These are phyloP conservation scores for Xerocomus minutiporus DNA, from an alignment of 1,284 basidiomycete species.

Conservation along the genomic window DNA sequence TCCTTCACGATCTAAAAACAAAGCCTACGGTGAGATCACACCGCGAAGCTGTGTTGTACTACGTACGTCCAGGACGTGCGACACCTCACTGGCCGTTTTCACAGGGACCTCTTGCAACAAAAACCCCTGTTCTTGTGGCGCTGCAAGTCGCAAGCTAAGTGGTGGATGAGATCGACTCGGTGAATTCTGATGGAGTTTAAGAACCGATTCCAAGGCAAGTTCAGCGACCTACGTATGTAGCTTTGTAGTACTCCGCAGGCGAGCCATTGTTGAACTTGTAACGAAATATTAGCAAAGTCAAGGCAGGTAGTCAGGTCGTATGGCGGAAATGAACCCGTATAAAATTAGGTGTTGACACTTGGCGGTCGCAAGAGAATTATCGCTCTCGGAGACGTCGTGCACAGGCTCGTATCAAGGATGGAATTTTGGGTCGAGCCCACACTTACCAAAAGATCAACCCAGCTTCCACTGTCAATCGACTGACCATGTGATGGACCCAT, in stretches of 20 bases:
- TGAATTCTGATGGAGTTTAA: slow-evolving; percentile 44
- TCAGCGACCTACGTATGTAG: slow-evolving; percentile 38
- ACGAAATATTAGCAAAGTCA: slow-evolving; percentile 12
- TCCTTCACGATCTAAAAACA: slow-evolving; percentile 61
- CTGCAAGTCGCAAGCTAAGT: slow-evolving; percentile 56
- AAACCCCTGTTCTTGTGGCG: slow-evolving; percentile 70
- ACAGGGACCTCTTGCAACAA: slow-evolving; percentile 64
- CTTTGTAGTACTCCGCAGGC: slow-evolving; percentile 36
- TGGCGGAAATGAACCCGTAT: background rate
- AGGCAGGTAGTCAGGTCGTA: background rate
- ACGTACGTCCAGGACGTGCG: slow-evolving; percentile 63
- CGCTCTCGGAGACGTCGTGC: background rate
- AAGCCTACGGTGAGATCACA: slow-evolving; percentile 1
- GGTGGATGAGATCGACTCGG: slow-evolving; percentile 62
- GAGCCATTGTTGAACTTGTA: slow-evolving; percentile 26
- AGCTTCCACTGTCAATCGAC: slow-evolving; percentile 39
- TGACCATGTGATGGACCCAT: slow-evolving; percentile 23
- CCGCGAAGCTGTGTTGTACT: background rate
- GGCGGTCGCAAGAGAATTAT: background rate
- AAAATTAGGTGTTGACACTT: background rate
- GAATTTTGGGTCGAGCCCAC: background rate
- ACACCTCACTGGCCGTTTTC: slow-evolving; percentile 63
- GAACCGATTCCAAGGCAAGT: slow-evolving; percentile 1
- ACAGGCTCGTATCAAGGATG: background rate
- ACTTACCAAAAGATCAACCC: slow-evolving; percentile 66